These are phyloP conservation scores for Tetragonia tetragonoides DNA, from an alignment of 148 eudicot species.

Conservation along the genomic window DNA sequence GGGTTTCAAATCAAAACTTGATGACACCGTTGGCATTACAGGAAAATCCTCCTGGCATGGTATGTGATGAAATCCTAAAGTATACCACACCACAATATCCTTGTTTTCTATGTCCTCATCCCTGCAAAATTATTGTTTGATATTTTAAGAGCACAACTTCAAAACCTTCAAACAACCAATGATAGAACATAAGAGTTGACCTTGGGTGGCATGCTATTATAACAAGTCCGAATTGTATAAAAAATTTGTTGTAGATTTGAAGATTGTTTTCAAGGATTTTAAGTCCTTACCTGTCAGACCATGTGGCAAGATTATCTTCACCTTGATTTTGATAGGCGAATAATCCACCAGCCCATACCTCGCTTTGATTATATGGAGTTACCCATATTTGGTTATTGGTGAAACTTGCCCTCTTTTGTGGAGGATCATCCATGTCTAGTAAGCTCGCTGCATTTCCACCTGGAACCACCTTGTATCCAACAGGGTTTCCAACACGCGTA, in stretches of 20 bases:
- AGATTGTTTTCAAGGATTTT: too few relatives aligned
- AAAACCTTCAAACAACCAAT: too few relatives aligned
- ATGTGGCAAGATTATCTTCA: slow-evolving; percentile 78
- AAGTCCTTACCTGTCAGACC: slow-evolving; percentile 97
- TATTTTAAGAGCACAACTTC: too few relatives aligned
- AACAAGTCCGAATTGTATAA: too few relatives aligned
- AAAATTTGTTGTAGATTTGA: too few relatives aligned
- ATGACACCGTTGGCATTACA: slow-evolving; percentile 82
- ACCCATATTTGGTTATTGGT: slow-evolving; percentile 97
- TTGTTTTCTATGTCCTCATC: slow-evolving; percentile 72
- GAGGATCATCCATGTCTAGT: slow-evolving; percentile 80
- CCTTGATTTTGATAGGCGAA: slow-evolving; percentile 81
- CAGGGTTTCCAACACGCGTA: slow-evolving; percentile 74
- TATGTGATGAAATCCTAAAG: slow-evolving; percentile 82
- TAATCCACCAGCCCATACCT: slow-evolving; percentile 95
- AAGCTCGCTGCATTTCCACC: slow-evolving; percentile 80
- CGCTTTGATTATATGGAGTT: slow-evolving; percentile 69
- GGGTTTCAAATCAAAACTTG: slow-evolving; percentile 86
- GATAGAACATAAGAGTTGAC: too few relatives aligned
- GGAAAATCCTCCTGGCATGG: slow-evolving; percentile 94
- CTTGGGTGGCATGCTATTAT: too few relatives aligned
- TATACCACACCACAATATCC: slow-evolving; percentile 86
- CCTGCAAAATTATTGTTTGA: slow-evolving; percentile 40
- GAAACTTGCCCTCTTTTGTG: slow-evolving; percentile 80
- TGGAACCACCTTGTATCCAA: slow-evolving; percentile 90